Evolutionary conservation across 2,329 filamentous ascomycete species (phyloP), one percentile per base, ranked within the genome.

Genomic region (Curvularia verruculosa): DNA sequence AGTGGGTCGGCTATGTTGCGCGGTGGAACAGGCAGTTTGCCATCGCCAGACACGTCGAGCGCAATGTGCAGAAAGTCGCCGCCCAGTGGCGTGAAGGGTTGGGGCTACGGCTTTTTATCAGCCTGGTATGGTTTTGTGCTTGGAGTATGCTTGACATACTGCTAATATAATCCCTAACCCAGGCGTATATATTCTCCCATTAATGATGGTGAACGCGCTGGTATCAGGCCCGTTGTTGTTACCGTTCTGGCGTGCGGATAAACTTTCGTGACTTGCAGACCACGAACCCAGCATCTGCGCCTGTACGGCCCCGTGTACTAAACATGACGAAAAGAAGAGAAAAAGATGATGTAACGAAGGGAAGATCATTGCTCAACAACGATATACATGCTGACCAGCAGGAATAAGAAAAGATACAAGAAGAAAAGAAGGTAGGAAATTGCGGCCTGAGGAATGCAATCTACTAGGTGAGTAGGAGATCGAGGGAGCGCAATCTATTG

Each of bases 181-280:
- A 0, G 88, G 87, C 0, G 88, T 91, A 67, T 84, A 89, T 52
- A 91, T 84, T 65, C 90, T 87, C 15, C 88, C 88, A 63, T 85
- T 85, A 21, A 85, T 75, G 49, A 86, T 82, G 19, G 83, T 85
- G 65, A 89, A 88, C 58, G 63, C 65, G 57, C 66, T 73, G 21
- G 65, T 67, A 44, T 71, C 68, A 5, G 64, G 63, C 1, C 47
- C 53, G 49, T 64, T 61, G 50, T 69, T 63, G 40, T 54, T 60
- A 24, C 63, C 64, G 34, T 61, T 64, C 46, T 69, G 67, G 43
- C 66, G 65, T 46, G 46, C 44, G 21, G 57, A 49, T 12, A 66
- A 48, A 24, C 31, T 45, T 7, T 36, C 39, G 29, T 44, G 50
- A 12, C 34, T 48, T 10, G 50, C 54, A 13, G 58, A 56, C 60